Evolutionary conservation across 2,329 filamentous ascomycete species (phyloP).

Genomic region (Aciculosporium take): DNA sequence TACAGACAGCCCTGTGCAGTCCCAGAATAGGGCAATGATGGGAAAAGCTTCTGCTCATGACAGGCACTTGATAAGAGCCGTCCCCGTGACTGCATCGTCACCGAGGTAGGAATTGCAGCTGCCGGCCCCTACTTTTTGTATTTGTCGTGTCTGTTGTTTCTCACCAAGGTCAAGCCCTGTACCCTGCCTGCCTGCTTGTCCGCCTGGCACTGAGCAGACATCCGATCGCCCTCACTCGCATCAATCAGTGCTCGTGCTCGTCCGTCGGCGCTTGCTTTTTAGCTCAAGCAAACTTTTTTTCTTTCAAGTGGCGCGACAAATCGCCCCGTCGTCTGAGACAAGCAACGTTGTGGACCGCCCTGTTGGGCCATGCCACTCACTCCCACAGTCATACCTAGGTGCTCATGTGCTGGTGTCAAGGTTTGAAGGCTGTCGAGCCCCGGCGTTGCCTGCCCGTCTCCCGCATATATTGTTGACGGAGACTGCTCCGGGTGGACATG

Average conservation of each 20-base stretch:
- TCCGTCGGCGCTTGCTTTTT: neutral
- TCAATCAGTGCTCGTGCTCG: neutral
- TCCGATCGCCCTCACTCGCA: neutral
- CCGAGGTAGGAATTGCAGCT: constrained; percentile 2
- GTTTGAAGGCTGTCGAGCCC: neutral
- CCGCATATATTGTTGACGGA: neutral
- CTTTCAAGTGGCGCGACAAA: neutral
- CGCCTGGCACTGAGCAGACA: neutral
- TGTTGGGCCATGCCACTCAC: constrained; percentile 1
- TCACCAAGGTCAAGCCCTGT: neutral
- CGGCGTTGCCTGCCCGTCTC: neutral
- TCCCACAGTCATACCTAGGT: no score
- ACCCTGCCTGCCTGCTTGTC: neutral
- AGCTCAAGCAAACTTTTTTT: constrained; percentile 2
- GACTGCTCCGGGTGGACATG: neutral
- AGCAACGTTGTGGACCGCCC: constrained; percentile 1
- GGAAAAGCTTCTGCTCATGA: neutral
- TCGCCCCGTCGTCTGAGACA: neutral
- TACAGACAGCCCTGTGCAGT: neutral
- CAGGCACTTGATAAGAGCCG: neutral
- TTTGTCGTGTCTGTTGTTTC: neutral
- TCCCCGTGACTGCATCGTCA: constrained; percentile 1
- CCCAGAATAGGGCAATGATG: neutral
- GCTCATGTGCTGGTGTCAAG: neutral
- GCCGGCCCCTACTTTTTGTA: neutral